phyloP scores from a whole-genome alignment of 306 rosid species.

The Rosa chinensis region DNA sequence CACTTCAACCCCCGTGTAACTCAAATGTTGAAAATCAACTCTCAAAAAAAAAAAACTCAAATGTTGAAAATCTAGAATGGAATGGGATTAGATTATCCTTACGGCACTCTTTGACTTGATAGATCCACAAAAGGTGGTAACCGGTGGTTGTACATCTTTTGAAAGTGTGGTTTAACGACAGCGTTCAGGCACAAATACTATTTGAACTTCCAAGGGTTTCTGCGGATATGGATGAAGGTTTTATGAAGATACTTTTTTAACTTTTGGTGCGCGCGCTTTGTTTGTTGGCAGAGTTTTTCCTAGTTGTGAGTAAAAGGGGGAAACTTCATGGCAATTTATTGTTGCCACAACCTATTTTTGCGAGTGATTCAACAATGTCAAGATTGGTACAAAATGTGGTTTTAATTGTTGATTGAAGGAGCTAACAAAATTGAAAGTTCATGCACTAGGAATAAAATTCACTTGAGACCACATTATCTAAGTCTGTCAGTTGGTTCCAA shows the following conservation, averaged over 20 bases:
- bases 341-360: neutral
- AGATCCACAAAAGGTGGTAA: neutral
- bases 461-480: neutral
- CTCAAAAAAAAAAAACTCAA: no score
- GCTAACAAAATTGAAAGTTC: neutral
- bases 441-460: no score
- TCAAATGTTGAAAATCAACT: neutral
- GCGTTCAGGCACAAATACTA: neutral
- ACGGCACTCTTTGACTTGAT: neutral
- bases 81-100: neutral
- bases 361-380: neutral
- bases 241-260: neutral
- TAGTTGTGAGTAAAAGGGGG: neutral
- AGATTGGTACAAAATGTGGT: neutral
- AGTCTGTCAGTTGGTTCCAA: conserved; percentile 33
- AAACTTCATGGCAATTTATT: neutral
- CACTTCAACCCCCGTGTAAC: neutral
- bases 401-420: neutral
- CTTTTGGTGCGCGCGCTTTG: neutral
- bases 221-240: neutral
- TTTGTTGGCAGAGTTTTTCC: neutral
- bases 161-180: neutral
- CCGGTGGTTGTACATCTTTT: neutral
- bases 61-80: neutral
- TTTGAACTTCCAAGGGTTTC: neutral